Conservation (phyloP, 768 basidiomycete species). For the Kwoniella shandongensis region DNA sequence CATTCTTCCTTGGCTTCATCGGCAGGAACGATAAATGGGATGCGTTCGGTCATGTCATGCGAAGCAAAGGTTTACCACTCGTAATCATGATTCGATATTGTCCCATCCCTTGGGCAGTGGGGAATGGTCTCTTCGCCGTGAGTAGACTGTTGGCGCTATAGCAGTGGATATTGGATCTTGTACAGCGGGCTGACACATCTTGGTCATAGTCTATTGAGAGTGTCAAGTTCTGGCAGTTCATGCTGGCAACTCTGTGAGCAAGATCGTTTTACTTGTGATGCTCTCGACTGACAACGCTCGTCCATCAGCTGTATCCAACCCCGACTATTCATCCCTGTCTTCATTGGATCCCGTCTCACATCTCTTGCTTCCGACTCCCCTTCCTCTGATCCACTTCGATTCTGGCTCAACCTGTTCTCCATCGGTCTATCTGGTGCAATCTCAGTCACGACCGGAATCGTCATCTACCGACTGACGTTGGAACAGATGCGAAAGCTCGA, state of each 20-base stretch:
- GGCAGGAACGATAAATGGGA: constrained; percentile 46
- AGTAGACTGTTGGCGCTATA: no score
- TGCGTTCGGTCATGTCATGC: constrained; percentile 51
- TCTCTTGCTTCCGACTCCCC: constrained; percentile 41
- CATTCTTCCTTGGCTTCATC: constrained; percentile 49
- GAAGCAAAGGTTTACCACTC: constrained; percentile 48
- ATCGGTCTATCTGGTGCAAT: constrained; percentile 38
- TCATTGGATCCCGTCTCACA: constrained; percentile 52
- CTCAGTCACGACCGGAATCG: constrained; percentile 39
- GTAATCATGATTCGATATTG: constrained; percentile 53
- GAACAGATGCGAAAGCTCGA: constrained; percentile 48
- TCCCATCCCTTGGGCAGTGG: constrained; percentile 51
- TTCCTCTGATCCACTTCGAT: constrained; percentile 36
- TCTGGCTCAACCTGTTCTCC: constrained; percentile 50
- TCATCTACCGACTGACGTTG: constrained; percentile 50
- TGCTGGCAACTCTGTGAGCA: constrained; percentile 50
- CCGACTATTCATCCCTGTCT: constrained; percentile 49
- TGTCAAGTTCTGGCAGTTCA: constrained; percentile 48
- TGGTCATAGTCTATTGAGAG: constrained; percentile 46
- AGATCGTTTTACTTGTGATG: background rate
- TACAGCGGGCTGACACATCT: no score
- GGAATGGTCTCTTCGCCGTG: constrained; percentile 53
- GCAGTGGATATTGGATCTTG: no score
- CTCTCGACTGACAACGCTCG: background rate
- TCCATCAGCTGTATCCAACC: constrained; percentile 39